phyloP scores from a whole-genome alignment of 306 rosid genomes.

The Sphenostylis stenocarpa region DNA sequence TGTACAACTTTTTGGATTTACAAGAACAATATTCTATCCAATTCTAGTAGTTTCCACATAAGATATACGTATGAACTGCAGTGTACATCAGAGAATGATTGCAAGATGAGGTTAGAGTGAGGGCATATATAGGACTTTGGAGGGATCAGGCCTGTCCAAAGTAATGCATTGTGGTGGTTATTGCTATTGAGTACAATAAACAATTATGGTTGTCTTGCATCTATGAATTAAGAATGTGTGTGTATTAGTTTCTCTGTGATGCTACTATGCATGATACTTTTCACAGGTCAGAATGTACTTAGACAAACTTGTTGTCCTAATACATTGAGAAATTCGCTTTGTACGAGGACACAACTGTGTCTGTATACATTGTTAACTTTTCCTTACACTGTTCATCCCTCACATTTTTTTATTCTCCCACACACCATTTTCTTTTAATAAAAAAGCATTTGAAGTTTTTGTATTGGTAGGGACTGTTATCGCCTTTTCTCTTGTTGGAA shows the following conservation, averaged over 20 bases:
- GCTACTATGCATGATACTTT: constrained; percentile 12
- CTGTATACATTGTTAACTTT: constrained; percentile 28
- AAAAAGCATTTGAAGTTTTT: constrained; percentile 9
- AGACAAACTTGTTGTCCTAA: neutral
- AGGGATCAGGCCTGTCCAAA: neutral
- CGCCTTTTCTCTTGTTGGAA: neutral
- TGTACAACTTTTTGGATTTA: no score
- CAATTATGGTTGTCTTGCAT: constrained; percentile 12
- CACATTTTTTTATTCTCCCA: neutral
- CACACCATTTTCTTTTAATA: neutral
- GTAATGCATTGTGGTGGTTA: constrained; percentile 16
- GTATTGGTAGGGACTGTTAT: neutral
- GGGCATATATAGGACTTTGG: neutral
- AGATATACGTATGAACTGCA: no score
- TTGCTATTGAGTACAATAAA: constrained; percentile 17
- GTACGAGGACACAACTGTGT: constrained; percentile 25
- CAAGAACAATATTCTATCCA: no score
- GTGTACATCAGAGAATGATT: no score
- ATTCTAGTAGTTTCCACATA: no score
- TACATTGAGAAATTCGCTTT: constrained; percentile 32
- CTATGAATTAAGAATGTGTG: neutral
- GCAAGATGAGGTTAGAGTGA: no score
- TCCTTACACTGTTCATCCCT: neutral
- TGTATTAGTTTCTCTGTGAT: constrained; percentile 1
- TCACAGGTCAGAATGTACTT: constrained; percentile 25